phyloP scores from a whole-genome alignment of 176 grass and related monocot genomes.

The Panicum miliaceum region DNA sequence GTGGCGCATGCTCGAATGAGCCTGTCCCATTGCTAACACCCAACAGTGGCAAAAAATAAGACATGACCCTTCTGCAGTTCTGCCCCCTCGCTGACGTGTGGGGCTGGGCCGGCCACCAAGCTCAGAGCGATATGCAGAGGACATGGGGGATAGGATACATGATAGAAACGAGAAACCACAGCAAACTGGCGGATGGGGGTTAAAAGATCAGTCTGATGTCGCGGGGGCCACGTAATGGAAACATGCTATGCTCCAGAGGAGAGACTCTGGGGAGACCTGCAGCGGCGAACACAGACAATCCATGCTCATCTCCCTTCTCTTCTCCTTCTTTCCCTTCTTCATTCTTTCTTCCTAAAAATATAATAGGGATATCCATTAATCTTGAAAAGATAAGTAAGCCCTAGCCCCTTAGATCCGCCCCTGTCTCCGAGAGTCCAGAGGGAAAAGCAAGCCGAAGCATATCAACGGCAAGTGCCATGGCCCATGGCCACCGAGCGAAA shows the following conservation, averaged over 20 bases:
- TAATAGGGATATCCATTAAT: too few species aligned
- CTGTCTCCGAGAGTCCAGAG: background rate
- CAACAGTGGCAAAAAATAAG: too few species aligned
- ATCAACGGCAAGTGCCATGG: background rate
- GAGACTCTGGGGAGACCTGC: too few species aligned
- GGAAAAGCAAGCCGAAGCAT: background rate
- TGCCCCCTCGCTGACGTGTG: too few species aligned
- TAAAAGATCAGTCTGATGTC: background rate
- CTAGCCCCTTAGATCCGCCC: too few species aligned
- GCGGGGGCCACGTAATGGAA: background rate
- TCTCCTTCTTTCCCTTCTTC: too few species aligned
- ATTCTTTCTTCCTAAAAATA: too few species aligned
- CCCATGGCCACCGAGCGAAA: background rate
- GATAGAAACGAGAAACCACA: constrained; percentile 6
- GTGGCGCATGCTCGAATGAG: background rate
- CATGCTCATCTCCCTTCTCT: too few species aligned
- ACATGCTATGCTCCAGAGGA: background rate
- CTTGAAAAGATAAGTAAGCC: too few species aligned
- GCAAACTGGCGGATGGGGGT: background rate
- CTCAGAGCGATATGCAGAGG: background rate
- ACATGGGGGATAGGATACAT: background rate
- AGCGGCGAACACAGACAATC: too few species aligned
- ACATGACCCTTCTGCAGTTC: too few species aligned
- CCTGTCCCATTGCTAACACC: background rate
- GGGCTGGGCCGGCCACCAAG: too few species aligned